Base-by-base conservation (phyloP, 1,139 yeast genomes). In the Saccharomyces pastorianus region DNA sequence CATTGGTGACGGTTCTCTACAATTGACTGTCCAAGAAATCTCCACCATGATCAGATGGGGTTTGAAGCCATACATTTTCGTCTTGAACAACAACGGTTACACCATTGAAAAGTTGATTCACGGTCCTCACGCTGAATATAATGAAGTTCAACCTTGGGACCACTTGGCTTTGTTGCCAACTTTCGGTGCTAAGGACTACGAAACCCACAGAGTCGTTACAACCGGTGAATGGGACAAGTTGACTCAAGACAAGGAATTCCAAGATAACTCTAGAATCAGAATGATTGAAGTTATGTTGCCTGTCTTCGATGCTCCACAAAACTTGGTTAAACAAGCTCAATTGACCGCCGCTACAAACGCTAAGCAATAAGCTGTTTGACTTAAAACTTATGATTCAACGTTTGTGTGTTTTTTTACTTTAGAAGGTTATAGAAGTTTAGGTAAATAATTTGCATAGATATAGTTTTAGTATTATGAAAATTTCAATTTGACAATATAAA, bases 1-100 rank as follows among this genome's bases (percentile, higher is more conserved):
- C 71, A 86, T 87, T 57, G 96, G 96, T 73, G 96, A 88, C 71
- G 96, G 96, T 69, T 88, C 96, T 28, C 77, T 88, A 68, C 96
- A 88, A 74, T 78, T 88, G 71, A 87, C 96, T 3, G 91, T 85
- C 34, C 95, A 88, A 73, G 95, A 88, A 69, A 85, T 88, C 69
- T 84, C 91, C 61, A 85, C 95, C 63, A 83, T 86, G 84, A 77
- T 85, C 70, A 82, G 88, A 74, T 85, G 89, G 87, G 80, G 81
- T 54, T 78, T 85, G 66, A 84, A 83, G 62, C 93, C 95, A 60
- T 88, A 88, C 76, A 73, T 88, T 68, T 88, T 88, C 70, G 84
- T 88, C 52, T 79, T 88, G 70, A 88, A 88, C 78, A 88, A 88
- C 73, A 85, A 82, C 62, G 96, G 96, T 68, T 88, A 88, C 78